A percentile compares a stretch with the other conserved stretches of the same genome.
Conservation (phyloP, 2,329 filamentous ascomycete species). For the Fulvia fulva region DNA sequence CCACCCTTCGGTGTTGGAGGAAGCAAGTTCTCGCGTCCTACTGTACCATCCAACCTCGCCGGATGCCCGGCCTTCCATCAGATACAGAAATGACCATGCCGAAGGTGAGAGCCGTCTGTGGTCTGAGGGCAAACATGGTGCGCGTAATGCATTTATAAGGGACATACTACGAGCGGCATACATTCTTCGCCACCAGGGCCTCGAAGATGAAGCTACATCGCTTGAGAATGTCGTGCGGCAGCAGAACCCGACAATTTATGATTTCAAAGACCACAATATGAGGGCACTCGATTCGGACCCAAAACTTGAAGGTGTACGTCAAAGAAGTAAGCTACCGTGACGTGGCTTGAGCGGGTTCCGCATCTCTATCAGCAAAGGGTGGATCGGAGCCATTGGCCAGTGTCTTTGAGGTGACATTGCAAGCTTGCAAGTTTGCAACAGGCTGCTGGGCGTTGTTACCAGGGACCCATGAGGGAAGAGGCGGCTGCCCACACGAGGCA, state of each 20-base stretch:
- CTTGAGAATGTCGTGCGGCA: background rate
- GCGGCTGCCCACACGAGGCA: too few species aligned
- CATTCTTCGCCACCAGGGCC: background rate
- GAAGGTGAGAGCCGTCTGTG: background rate
- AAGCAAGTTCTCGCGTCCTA: background rate
- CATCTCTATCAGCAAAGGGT: too few species aligned
- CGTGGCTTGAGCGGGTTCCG: background rate
- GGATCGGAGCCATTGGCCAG: too few species aligned
- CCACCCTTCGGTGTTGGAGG: background rate
- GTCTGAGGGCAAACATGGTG: background rate
- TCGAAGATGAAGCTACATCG: background rate
- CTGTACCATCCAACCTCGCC: background rate
- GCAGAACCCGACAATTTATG: background rate
- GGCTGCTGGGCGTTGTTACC: too few species aligned
- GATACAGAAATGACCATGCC: background rate
- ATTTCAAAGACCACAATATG: background rate
- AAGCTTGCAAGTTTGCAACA: too few species aligned
- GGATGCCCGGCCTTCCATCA: background rate
- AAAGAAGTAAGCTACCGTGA: background rate
- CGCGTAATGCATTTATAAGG: background rate
- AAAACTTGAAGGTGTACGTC: background rate
- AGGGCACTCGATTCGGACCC: background rate
- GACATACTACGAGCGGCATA: background rate
- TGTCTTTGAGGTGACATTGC: too few species aligned
- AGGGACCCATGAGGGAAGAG: too few species aligned